Base-by-base conservation (phyloP, 2,329 filamentous ascomycete genomes). In the Aaosphaeria arxii region DNA sequence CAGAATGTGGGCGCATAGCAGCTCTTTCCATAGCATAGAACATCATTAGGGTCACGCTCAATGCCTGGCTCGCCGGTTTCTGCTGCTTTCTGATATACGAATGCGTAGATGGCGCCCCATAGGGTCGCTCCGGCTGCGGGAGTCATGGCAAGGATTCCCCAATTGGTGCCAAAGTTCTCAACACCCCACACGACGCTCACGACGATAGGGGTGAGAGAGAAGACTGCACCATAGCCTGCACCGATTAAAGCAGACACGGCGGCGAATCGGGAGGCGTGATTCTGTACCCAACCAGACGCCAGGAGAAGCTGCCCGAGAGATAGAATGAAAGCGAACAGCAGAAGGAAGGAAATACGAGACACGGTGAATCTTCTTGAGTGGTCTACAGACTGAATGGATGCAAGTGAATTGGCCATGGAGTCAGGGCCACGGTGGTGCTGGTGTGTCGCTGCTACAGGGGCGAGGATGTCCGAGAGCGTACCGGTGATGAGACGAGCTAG, bases 141-240 rank as follows among this genome's bases (percentile, higher is more conserved):
- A 48, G 92, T 85, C 77, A 95, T 94, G 39, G 91, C 91, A 6
- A 97, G 85, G 52, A 97, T 91, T 7, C 94, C 94, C 85, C 92
- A 99, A 62, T 99, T 97, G 0, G 94, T 99, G 49, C 90, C 94
- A 66, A 99, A 97, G 68, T 97, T 99, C 75, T 97, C 91, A 0
- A 96, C 91, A 29, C 94, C 94, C 94, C 94, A 99, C 41, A 99
- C 92, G 7, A 96, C 91, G n/a, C 86, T 90, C 58, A 96, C 87
- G 48, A 97, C 89, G 55, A 97, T 91, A 2, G 94, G 94, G 0
- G 88, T 88, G 5, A 97, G 80, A 42, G 84, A 88, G 75, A 97
- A 99, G 24, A 91, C 83, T 31, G 91, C 91, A 40, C 94, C 94
- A 65, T 99, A 97, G 40, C 94, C 94, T 1, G 91, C 86, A 5